phyloP scores from a whole-genome alignment of 208 protist species.

The Leishmania major region DNA sequence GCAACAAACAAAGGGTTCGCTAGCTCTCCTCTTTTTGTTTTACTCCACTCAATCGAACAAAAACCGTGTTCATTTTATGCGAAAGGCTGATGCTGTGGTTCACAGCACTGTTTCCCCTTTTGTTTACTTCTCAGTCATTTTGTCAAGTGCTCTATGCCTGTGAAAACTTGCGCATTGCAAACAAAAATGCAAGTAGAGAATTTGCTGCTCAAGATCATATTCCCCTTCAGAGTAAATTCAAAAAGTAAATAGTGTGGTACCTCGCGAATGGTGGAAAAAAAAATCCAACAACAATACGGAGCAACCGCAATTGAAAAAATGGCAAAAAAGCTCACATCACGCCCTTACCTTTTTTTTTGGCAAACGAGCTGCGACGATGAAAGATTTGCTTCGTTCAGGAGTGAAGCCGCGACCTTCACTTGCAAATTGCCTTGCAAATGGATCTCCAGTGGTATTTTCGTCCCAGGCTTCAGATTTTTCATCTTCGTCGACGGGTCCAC shows the following conservation, averaged over 20 bases:
- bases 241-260: background rate
- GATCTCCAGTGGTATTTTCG: conserved; percentile 60
- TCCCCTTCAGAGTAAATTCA: background rate
- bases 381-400: conserved; percentile 46
- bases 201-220: background rate
- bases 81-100: background rate
- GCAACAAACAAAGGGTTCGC: background rate
- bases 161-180: background rate
- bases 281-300: background rate
- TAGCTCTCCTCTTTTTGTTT: background rate
- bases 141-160: background rate
- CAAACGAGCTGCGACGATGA: conserved; percentile 27
- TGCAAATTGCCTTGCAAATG: conserved; percentile 60
- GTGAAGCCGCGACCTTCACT: conserved; percentile 29
- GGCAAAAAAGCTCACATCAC: background rate
- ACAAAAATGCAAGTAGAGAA: background rate
- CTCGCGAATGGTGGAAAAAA: background rate
- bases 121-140: background rate
- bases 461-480: conserved; percentile 58
- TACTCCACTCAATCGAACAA: background rate
- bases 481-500: conserved; percentile 57
- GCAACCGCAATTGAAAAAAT: background rate
- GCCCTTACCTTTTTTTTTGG: conserved; percentile 6
- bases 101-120: background rate
- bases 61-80: background rate